These are phyloP conservation scores for Ceratocystis eucalypticola DNA, from an alignment of 2,329 filamentous ascomycete genomes.

Conservation along the genomic window DNA sequence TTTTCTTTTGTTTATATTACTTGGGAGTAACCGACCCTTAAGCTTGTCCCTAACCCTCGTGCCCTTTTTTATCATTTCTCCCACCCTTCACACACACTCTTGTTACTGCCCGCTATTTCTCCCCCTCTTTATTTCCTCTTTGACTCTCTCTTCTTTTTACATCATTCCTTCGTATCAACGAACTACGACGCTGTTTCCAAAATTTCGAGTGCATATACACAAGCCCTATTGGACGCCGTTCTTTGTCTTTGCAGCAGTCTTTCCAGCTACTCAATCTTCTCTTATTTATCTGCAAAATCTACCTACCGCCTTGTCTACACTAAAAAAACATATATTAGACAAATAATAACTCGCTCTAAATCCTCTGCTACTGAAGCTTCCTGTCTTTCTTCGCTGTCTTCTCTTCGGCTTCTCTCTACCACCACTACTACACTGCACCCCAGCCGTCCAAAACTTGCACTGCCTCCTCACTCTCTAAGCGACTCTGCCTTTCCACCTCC, in stretches of 20 bases:
- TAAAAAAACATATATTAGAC: not conserved
- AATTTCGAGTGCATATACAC: not conserved
- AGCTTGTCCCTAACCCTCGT: not conserved
- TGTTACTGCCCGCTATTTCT: not conserved
- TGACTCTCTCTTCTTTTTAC: not conserved
- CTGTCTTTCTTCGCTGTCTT: not conserved
- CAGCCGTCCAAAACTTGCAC: not conserved
- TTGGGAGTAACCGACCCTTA: not conserved
- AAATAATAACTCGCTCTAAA: not conserved
- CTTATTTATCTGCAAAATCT: not conserved
- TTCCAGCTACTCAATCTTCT: not conserved
- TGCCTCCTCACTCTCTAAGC: not conserved
- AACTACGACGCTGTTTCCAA: not conserved
- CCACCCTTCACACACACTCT: not conserved
- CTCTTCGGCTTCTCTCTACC: not conserved
- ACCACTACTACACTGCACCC: not conserved
- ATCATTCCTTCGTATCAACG: not conserved
- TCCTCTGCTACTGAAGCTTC: not conserved
- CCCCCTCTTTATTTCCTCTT: conserved; percentile 6
- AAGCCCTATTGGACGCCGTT: not conserved
- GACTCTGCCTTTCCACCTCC: not conserved
- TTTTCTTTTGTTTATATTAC: not conserved
- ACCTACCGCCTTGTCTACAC: not conserved
- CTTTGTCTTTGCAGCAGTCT: not conserved
- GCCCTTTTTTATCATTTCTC: not conserved